These are phyloP conservation scores for Dendrothele bispora DNA, from an alignment of 768 basidiomycete species.

Conservation along the genomic window DNA sequence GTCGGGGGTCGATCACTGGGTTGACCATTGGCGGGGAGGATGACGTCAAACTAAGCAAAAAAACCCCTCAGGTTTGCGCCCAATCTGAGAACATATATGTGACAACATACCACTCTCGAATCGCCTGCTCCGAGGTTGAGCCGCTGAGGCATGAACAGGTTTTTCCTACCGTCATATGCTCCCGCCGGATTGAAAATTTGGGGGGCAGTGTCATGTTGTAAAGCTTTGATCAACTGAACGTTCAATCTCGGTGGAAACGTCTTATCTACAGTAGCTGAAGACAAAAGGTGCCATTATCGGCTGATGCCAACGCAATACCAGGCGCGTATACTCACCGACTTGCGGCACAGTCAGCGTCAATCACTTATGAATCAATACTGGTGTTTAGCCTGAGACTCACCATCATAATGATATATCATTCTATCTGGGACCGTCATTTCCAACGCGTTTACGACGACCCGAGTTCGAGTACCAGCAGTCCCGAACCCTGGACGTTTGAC, in stretches of 20 bases:
- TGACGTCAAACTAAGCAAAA: slow-evolving; percentile 18
- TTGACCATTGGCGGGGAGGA: slow-evolving; percentile 41
- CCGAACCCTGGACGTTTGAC: slow-evolving; percentile 62
- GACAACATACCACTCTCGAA: slow-evolving; percentile 31
- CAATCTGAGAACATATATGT: neutral
- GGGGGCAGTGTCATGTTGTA: slow-evolving; percentile 48
- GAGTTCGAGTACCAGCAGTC: slow-evolving; percentile 41
- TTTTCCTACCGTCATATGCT: slow-evolving; percentile 63
- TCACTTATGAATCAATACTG: neutral
- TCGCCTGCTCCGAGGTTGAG: slow-evolving; percentile 33
- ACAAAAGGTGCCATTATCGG: neutral
- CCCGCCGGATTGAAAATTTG: slow-evolving; percentile 54
- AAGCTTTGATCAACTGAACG: slow-evolving; percentile 43
- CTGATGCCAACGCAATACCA: neutral
- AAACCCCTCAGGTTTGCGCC: neutral
- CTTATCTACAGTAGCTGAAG: slow-evolving; percentile 49
- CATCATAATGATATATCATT: slow-evolving; percentile 74
- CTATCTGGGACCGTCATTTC: slow-evolving; percentile 45
- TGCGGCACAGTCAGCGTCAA: neutral
- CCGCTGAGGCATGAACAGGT: slow-evolving; percentile 48
- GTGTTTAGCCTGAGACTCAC: slow-evolving; percentile 38
- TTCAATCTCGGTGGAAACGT: slow-evolving; percentile 46
- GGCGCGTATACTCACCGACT: slow-evolving; percentile 8
- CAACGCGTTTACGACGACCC: slow-evolving; percentile 51
- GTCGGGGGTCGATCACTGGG: slow-evolving; percentile 39